Evolutionary conservation across 73 alveolate species (phyloP), one percentile per base, ranked within the genome.

Genomic region (Stentor roeselii): DNA sequence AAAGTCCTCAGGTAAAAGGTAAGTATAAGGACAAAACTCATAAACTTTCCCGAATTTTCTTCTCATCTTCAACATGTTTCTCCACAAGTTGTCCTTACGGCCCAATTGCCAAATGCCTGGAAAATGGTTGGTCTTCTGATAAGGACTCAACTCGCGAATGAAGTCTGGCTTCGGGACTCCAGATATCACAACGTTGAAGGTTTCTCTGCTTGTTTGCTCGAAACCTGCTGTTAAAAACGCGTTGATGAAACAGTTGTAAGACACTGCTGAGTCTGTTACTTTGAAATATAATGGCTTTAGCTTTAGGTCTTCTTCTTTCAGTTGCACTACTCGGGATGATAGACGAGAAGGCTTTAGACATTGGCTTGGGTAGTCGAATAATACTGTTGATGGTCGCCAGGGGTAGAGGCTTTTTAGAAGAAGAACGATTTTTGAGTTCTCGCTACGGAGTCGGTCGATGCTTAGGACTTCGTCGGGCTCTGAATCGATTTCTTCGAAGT

Each of bases 71-170:
- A 87, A 85, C 37, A 89, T 83, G 78, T 88, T 92, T 74, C 86
- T 87, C 93, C 97, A 93, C 82, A 95, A 86, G 78, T 89, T 92
- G 90, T 95, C 99, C 84, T 95, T 95, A 75, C 99, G 87, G 59
- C 99, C 96, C 34, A 95, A 61, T 78, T 90, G 86, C 91, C 93
- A 91, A 39, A 95, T 85, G 60, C 95, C 94, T 60, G 99, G 98
- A 84, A 95, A 95, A 90, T 95, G 99, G 83, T 95, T 95, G 21
- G 88, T 83, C 78, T 88, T 95, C 83, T 93, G 94, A 89, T 88
- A 90, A 59, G 75, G 82, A 86, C 92, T 90, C 86, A 92, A 61
- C 34, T 86, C 76, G 60, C 82, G 67, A 60, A 92, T 80, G 60
- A 83, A 87, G 61, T 85, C 91, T 36, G 87, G 89, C 2, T 58